Conservation (phyloP, 192 early-diverging fungal species). For the Gamsiella multidivaricata region DNA sequence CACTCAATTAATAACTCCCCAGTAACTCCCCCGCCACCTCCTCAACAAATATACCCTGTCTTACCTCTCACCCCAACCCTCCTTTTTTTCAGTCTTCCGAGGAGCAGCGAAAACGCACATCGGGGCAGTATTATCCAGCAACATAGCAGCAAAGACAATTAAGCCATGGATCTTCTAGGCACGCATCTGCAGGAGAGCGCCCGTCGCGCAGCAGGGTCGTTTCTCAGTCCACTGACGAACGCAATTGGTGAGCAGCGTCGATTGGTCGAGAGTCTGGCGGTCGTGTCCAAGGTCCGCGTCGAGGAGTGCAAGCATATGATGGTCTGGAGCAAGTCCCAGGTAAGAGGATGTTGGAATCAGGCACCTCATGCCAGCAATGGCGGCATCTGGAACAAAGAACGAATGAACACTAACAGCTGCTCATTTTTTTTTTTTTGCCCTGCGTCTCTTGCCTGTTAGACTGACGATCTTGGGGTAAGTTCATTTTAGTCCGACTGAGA, state of each 20-base stretch:
- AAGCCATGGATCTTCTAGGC: conserved; percentile 41
- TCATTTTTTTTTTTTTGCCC: neutral
- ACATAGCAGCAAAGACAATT: neutral
- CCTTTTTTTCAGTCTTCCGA: neutral
- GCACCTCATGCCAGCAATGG: neutral
- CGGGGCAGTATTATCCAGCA: too few relatives aligned
- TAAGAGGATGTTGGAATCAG: neutral
- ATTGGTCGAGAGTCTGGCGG: conserved; percentile 33
- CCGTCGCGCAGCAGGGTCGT: conserved; percentile 44
- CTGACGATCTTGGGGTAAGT: conserved; percentile 43
- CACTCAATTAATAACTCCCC: too few relatives aligned
- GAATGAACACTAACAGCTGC: neutral
- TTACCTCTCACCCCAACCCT: too few relatives aligned
- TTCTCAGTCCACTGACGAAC: conserved; percentile 48
- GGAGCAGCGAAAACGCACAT: too few relatives aligned
- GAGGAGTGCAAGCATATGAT: conserved; percentile 56
- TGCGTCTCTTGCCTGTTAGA: conserved; percentile 19
- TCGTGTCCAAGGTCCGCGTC: conserved; percentile 47
- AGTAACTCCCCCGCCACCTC: too few relatives aligned
- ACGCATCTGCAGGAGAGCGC: conserved; percentile 49
- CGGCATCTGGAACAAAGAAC: neutral
- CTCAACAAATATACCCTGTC: too few relatives aligned
- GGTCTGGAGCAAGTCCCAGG: conserved; percentile 50
- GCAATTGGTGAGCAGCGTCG: conserved; percentile 52
- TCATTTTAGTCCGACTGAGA: too few relatives aligned